Base-by-base conservation (phyloP, 2,329 filamentous ascomycete genomes). In the Claviceps lovelessii region DNA sequence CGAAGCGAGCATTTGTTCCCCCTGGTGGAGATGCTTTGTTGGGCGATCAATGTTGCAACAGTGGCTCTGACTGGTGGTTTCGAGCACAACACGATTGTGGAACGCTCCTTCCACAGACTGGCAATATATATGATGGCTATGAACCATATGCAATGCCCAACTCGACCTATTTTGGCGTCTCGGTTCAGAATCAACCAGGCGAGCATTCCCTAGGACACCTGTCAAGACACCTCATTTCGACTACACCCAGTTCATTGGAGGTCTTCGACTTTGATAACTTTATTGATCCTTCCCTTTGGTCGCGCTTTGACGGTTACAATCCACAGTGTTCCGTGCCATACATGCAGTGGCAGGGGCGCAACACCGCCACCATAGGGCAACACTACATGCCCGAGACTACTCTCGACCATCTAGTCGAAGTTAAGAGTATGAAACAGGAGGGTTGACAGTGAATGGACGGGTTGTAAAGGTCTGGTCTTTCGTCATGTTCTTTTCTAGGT, bases 281-380 rank as follows among this genome's bases (percentile, higher is more conserved):
- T 44, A 55, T 58, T 46, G 56, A 54, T 52, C 56, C 56, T 8
- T 54, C 49, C 5, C 51, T 56, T 35, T 55, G 52, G 29, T 51
- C 53, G 13, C 8, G n/a, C 33, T 19, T 49, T 15, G 56, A 52
- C 23, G 41, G 31, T 23, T 33, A 45, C 6, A 49, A 29, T 28
- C 13, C 31, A 45, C 51, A 53, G 8, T 29, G 9, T 45, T 31
- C 33, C 23, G 13, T 15, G 19, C n/a, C 42, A 44, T 52, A 51
- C 33, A 45, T 53, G 35, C 45, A 42, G 23, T 57, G 53, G 50
- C 53, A 52, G 23, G 23, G 51, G 4, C 56, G 39, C 35, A 44
- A 54, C n/a, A 10, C 39, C 13, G 13, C 39, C 13, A 33, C 28
- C 13, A 11, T 17, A n/a, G 23, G n/a, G 28, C 55, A 51, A 13